These are phyloP conservation scores for Dunaliella primolecta DNA, from an alignment of 139 green algal genomes.

Conservation along the genomic window DNA sequence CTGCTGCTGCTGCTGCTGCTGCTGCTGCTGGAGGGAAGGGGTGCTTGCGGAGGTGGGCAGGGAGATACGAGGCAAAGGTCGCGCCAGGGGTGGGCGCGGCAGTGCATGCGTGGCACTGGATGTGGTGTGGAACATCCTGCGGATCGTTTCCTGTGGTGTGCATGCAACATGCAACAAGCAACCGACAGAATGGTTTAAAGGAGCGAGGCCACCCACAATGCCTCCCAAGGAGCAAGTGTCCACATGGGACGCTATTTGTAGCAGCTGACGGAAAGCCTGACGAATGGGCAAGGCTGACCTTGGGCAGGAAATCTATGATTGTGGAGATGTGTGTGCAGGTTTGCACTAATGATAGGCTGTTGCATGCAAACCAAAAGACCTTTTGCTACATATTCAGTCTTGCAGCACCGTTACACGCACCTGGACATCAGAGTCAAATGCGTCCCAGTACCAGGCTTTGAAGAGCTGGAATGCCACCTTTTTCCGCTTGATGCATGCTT, in stretches of 20 bases:
- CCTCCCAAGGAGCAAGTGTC: too few relatives aligned
- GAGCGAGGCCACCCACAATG: too few relatives aligned
- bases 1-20: neutral
- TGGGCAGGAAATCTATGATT: too few relatives aligned
- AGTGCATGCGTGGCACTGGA: neutral
- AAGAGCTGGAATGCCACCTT: slow-evolving; percentile 59
- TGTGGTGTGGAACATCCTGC: slow-evolving; percentile 36
- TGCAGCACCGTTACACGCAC: neutral
- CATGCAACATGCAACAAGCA: too few relatives aligned
- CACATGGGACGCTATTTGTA: too few relatives aligned
- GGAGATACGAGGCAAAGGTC: neutral
- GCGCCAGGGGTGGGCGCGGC: too few relatives aligned
- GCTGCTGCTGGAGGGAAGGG: neutral
- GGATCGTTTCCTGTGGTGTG: slow-evolving; percentile 30
- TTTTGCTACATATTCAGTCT: too few relatives aligned
- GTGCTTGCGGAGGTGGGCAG: neutral
- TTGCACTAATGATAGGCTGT: neutral
- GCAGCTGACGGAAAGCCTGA: too few relatives aligned
- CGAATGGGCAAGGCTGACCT: too few relatives aligned
- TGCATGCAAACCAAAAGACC: too few relatives aligned
- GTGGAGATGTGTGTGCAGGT: neutral
- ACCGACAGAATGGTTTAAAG: too few relatives aligned
- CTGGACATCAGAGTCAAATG: slow-evolving; percentile 65
- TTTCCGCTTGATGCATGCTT: slow-evolving; percentile 61
- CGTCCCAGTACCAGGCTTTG: slow-evolving; percentile 73